Evolutionary conservation across 148 eudicot species (phyloP), one percentile per base, ranked within the genome.

Genomic region (Pouteria glomerata): DNA sequence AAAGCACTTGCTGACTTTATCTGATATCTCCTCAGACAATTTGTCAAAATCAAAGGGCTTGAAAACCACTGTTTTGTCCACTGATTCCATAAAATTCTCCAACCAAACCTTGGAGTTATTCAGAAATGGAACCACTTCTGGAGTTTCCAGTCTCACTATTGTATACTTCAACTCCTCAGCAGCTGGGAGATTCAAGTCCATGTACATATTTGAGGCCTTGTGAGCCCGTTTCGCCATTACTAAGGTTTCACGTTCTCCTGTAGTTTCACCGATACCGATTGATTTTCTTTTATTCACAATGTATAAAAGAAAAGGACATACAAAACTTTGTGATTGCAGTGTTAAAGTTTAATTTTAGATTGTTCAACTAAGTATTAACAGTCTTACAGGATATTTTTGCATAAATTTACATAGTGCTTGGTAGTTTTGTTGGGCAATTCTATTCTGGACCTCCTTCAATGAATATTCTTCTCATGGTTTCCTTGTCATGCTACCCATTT

Each of bases 151-250:
- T 10, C 35, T 57, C 60, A 6, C 66, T 69, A 51, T 74, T 35
- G 48, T 33, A n/a, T 48, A 53, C 23, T 15, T 76, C 80, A 57
- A 71, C 76, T n/a, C n/a, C 21, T 80, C 90, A 73, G 85, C 90
- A 26, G 95, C 89, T 26, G 91, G 95, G 33, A 90, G 82, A 76
- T 93, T 93, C 74, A 93, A 77, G 71, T 93, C 98, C 39, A 93
- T 73, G 53, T 65, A 63, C 37, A 77, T 66, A 23, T 67, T 73
- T 27, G 83, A 63, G 58, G 69, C 78, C 66, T 77, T 81, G 74
- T 78, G 76, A 16, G 86, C 75, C 51, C 83, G 81, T 76, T 86
- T 85, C n/a, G 66, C 66, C 48, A 74, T 57, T 58, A 82, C 88
- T 30, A 48, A 52, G 57, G 71, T 59, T 62, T 73, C 57, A 31